Conservation (phyloP, 805 yeast genomes). For the Limtongia smithiae region DNA sequence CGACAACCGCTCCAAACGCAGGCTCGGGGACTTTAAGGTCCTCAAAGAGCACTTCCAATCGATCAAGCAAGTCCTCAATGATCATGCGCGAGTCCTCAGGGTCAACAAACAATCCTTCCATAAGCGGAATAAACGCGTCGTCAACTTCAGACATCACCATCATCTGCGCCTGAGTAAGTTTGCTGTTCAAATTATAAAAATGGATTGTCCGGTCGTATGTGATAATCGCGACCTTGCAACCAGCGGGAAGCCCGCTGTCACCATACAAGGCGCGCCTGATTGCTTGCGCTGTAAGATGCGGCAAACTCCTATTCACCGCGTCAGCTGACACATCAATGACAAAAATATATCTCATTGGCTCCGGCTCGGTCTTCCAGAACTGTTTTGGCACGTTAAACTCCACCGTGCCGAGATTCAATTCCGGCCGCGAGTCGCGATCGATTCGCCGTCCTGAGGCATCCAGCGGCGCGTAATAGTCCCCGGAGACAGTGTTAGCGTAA, state of each 20-base stretch:
- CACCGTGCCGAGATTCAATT: conserved; percentile 75
- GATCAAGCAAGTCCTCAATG: conserved; percentile 64
- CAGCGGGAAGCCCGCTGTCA: conserved; percentile 40
- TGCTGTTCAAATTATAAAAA: conserved; percentile 59
- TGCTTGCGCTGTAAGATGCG: conserved; percentile 64
- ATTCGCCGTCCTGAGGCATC: conserved; percentile 59
- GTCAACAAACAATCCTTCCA: conserved; percentile 73
- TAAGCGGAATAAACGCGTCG: conserved; percentile 79
- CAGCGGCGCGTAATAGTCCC: conserved; percentile 60
- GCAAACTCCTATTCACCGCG: conserved; percentile 56
- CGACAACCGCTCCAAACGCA: conserved; percentile 74
- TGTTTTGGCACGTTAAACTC: conserved; percentile 75
- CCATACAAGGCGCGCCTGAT: conserved; percentile 54
- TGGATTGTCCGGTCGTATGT: conserved; percentile 71
- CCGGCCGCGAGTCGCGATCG: conserved; percentile 67
- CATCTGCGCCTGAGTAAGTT: conserved; percentile 54
- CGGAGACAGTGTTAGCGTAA: conserved; percentile 65
- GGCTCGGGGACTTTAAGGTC: conserved; percentile 52
- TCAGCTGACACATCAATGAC: conserved; percentile 65
- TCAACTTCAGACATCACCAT: conserved; percentile 64
- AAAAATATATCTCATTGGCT: conserved; percentile 65
- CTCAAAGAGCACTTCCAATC: conserved; percentile 48
- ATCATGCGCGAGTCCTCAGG: conserved; percentile 61
- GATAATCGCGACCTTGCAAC: conserved; percentile 62
- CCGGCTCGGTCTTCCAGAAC: conserved; percentile 52